These are phyloP conservation scores for Garcia nutans DNA, from an alignment of 345 rosid genomes.

Conservation along the genomic window DNA sequence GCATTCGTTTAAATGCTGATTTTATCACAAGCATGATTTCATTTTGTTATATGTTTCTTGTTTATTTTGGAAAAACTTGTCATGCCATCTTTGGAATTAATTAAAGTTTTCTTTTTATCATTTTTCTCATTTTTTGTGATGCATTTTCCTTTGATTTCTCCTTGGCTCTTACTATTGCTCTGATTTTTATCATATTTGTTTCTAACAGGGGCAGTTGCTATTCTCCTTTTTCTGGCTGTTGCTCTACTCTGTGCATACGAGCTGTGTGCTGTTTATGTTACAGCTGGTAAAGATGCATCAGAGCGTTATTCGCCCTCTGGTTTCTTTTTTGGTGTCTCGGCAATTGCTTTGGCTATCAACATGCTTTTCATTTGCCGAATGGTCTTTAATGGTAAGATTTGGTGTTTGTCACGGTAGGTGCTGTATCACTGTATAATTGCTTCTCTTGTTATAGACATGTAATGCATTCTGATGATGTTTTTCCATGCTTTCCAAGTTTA, in stretches of 20 bases:
- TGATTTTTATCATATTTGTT: slow-evolving; percentile 20
- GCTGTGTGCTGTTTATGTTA: slow-evolving; percentile 95
- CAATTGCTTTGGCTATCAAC: slow-evolving; percentile 94
- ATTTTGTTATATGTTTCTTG: background rate
- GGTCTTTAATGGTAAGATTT: slow-evolving; percentile 91
- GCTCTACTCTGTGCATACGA: slow-evolving; percentile 94
- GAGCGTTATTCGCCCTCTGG: slow-evolving; percentile 96
- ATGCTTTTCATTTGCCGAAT: slow-evolving; percentile 98
- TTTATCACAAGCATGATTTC: background rate
- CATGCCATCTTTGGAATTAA: background rate
- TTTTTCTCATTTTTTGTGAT: background rate
- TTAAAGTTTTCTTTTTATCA: background rate
- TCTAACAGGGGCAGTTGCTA: slow-evolving; percentile 84
- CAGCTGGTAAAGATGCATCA: slow-evolving; percentile 82
- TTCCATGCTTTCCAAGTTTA: background rate
- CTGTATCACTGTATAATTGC: slow-evolving; percentile 1
- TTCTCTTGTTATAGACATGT: slow-evolving; percentile 10
- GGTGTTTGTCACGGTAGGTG: slow-evolving; percentile 16
- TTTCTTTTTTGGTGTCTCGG: slow-evolving; percentile 98
- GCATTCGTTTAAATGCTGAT: background rate
- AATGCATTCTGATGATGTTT: slow-evolving; percentile 14
- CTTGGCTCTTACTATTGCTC: slow-evolving; percentile 13
- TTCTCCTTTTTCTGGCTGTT: slow-evolving; percentile 96
- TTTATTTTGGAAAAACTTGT: background rate
- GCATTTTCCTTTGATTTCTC: background rate